Conservation (phyloP, 139 green algal species). For the Pycnococcus provasolii region DNA sequence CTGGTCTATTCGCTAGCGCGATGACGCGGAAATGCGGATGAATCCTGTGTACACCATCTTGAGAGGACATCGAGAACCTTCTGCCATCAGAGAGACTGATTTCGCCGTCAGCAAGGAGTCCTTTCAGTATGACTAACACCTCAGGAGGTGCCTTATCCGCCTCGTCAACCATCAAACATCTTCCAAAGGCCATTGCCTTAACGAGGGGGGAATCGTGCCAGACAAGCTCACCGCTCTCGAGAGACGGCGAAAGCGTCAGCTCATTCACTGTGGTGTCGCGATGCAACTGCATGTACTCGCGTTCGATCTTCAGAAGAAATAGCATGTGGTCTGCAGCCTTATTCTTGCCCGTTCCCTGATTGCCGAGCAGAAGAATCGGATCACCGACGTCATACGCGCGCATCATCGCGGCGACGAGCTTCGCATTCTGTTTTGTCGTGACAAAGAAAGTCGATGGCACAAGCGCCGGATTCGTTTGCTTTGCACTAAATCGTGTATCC, state of each 20-base stretch:
- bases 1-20: background rate
- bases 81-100: background rate
- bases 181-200: background rate
- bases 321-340: background rate
- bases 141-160: background rate
- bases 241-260: background rate
- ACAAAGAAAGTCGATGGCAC: no score
- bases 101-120: background rate
- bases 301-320: background rate
- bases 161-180: background rate
- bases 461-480: no score
- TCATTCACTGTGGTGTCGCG: background rate
- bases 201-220: background rate
- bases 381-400: background rate
- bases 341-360: background rate
- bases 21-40: background rate
- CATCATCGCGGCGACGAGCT: no score
- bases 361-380: background rate
- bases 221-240: background rate
- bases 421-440: no score
- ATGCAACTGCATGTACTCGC: conserved; percentile 1
- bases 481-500: no score
- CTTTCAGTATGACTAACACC: background rate
- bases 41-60: background rate
- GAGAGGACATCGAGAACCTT: background rate